Base-by-base conservation (phyloP, 495 filamentous ascomycete genomes). In the Lentithecium fluviatile region DNA sequence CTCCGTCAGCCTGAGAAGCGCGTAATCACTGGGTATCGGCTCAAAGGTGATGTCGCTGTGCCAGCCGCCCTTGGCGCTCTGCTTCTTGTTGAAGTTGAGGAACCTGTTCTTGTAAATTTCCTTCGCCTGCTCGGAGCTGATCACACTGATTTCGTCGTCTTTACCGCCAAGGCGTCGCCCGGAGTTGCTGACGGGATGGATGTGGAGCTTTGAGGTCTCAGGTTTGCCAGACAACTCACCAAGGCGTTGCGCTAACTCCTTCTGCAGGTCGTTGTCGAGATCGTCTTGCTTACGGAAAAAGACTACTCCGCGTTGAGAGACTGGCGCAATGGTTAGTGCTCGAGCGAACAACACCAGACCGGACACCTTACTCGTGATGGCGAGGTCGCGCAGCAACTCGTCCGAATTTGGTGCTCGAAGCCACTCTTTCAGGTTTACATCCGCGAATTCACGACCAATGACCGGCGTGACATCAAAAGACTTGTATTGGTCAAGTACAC, bases 281-380 rank as follows among this genome's bases (percentile, higher is more conserved):
- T 75, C 79, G 70, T 90, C 81, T 64, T 92, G 89, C 36, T 82
- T 79, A 25, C 88, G 86, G 76, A 94, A 90, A 77, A 90, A 91
- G 40, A 92, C 89, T 0, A 94, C 89, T 2, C 88, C 88, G 0
- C 88, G 83, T 63, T 86, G 84, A 15, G 88, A 92, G 65, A 94
- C 88, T 91, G 40, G 43, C 11, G 5, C 17, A 13, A 24, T 19
- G n/a, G 11, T 20, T 23, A 32, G 15, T 53, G 49, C 42, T 13
- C 42, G 19, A 11, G 8, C 20, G 3, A 38, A n/a, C 13, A 2
- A 26, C 12, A n/a, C 76, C 73, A 24, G 19, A n/a, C n/a, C n/a
- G n/a, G n/a, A n/a, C n/a, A 11, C 20, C 58, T 56, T 56, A 88
- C 86, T 77, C 8, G 83, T 86, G 25, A 88, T 80, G 19, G 86